Evolutionary conservation across 352 stramenopile genomes (phyloP), one percentile per base, ranked within the genome.

Genomic region (Phytophthora boehmeriae): DNA sequence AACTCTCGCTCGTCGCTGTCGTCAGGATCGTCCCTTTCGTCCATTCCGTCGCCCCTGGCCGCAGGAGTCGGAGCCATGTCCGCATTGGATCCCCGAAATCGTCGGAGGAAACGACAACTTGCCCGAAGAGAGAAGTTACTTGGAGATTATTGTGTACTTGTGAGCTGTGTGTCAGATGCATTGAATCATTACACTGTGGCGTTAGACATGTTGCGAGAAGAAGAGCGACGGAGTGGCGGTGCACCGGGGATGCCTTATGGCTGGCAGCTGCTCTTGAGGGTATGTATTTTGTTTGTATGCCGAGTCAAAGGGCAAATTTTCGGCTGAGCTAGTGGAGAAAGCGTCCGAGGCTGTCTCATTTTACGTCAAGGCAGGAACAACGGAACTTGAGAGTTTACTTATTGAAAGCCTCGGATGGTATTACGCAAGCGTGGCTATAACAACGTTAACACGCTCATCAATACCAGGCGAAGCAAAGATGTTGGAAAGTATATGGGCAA

Each of bases 221-320:
- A 94, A 63, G 88, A 94, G 53, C 72, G 85, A 47, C 78, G 77
- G 22, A 92, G 80, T 67, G 63, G 63, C 3, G 73, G 76, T 0
- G 51, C 64, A 0, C 34, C 55, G 4, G 84, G 77, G 86, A 96
- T 52, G 68, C 68, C 13, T 65, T 96, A 22, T 96, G 88, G 88
- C 82, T 95, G 46, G 88, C 84, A 11, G 82, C 88, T 0, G 82
- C 84, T 2, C 53, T 96, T n/a, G 86, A 96, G 71, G 84, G 79
- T 89, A 86, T 42, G 66, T 78, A 3, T 90, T 73, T 64, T 90
- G 78, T 42, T 59, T 92, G 14, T 88, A 76, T 23, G 63, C 71
- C 17, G 70, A 88, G 32, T 59, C 54, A 3, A 62, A 71, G 30
- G 66, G 81, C 62, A 88, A 88, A 39, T 87, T 94, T 19, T 65